phyloP scores from a whole-genome alignment of 805 yeast species.

The Metschnikowia baotianmanensis region DNA sequence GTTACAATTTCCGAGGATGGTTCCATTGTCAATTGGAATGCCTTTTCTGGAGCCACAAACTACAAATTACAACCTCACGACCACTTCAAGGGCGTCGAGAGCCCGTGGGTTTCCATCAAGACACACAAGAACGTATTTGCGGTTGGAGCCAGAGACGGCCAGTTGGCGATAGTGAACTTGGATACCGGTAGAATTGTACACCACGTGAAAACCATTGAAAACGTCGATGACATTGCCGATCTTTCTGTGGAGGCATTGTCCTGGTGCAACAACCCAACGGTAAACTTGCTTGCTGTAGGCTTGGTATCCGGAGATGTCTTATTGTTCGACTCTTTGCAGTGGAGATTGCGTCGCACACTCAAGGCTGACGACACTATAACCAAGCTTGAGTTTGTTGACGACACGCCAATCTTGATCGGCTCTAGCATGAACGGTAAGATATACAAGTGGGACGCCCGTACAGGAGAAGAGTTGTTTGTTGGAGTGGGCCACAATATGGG shows the following conservation, averaged over 20 bases:
- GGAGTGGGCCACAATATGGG: slow-evolving; percentile 96
- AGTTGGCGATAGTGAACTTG: slow-evolving; percentile 71
- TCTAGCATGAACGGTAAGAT: slow-evolving; percentile 83
- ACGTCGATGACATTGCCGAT: slow-evolving; percentile 44
- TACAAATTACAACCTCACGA: slow-evolving; percentile 61
- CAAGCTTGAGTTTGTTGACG: slow-evolving; percentile 62
- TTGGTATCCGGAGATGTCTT: slow-evolving; percentile 85
- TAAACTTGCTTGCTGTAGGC: slow-evolving; percentile 74
- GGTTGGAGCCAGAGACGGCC: slow-evolving; percentile 86
- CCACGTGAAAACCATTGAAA: slow-evolving; percentile 61
- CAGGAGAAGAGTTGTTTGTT: slow-evolving; percentile 71
- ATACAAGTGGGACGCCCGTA: slow-evolving; percentile 85
- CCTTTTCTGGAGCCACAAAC: slow-evolving; percentile 67
- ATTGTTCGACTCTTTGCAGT: slow-evolving; percentile 76
- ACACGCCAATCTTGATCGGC: slow-evolving; percentile 60
- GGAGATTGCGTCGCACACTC: slow-evolving; percentile 78
- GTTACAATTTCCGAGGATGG: slow-evolving; percentile 85
- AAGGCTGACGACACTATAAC: slow-evolving; percentile 82
- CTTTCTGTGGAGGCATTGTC: slow-evolving; percentile 58
- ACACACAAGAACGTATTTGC: slow-evolving; percentile 59
- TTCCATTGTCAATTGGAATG: slow-evolving; percentile 83
- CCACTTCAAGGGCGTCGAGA: slow-evolving; percentile 68
- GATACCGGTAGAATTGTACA: slow-evolving; percentile 72
- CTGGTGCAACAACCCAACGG: slow-evolving; percentile 63
- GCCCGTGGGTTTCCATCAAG: slow-evolving; percentile 85